phyloP scores from a whole-genome alignment of 257 asterid genomes.

The Ilex asprella region DNA sequence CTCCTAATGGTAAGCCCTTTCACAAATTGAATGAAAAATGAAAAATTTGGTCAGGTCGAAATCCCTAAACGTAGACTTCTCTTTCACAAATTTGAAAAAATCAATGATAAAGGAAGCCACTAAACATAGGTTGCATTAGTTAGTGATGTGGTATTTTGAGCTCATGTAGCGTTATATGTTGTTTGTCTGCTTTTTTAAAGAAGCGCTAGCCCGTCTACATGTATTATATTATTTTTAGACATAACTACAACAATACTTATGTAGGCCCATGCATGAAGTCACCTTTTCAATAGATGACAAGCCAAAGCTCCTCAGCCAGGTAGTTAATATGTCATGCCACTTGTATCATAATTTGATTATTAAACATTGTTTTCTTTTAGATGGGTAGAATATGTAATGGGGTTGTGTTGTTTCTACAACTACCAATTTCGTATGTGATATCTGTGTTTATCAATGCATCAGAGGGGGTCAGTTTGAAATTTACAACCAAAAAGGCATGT shows the following conservation, averaged over 20 bases:
- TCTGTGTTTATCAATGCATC: too few relatives aligned
- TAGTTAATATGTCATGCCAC: constrained; percentile 16
- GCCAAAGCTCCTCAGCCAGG: constrained; percentile 98
- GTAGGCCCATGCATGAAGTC: constrained; percentile 98
- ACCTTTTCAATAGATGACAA: constrained; percentile 87
- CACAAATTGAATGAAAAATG: background rate
- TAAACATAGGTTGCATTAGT: too few relatives aligned
- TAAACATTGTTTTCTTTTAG: too few relatives aligned
- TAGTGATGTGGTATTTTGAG: background rate
- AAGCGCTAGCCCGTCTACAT: background rate
- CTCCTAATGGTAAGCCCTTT: background rate
- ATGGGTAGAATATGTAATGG: too few relatives aligned
- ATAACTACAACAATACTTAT: background rate
- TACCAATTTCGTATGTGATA: too few relatives aligned
- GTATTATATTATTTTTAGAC: background rate
- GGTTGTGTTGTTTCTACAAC: too few relatives aligned
- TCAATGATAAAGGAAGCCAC: background rate
- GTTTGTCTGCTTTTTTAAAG: background rate
- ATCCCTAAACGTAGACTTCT: background rate
- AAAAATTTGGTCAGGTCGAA: background rate
- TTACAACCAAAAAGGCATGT: too few relatives aligned
- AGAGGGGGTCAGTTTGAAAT: too few relatives aligned
- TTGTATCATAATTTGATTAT: too few relatives aligned
- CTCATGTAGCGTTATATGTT: background rate
- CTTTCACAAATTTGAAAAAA: background rate